phyloP scores from a whole-genome alignment of 768 basidiomycete genomes.

The Phanerochaete carnosa region DNA sequence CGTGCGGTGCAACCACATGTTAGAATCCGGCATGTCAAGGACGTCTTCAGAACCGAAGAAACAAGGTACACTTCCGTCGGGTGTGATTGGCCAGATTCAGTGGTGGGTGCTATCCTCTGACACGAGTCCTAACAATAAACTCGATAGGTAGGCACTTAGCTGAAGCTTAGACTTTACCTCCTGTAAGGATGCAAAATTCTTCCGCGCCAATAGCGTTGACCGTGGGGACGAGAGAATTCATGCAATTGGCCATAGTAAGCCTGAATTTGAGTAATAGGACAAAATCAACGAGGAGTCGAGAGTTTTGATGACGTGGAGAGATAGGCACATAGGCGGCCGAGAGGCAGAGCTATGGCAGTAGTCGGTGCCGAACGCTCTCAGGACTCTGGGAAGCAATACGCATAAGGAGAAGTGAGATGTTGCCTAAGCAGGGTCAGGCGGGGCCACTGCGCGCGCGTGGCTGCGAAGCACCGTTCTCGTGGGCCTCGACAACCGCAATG shows the following conservation, averaged over 20 bases:
- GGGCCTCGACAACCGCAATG: not conserved
- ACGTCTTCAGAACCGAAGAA: too few species aligned
- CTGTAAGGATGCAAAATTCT: not conserved
- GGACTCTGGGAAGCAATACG: constrained; percentile 6
- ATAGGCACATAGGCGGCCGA: not conserved
- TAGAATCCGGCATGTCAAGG: not conserved
- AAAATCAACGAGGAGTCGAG: not conserved
- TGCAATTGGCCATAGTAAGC: not conserved
- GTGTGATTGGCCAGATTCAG: too few species aligned
- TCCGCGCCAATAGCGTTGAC: not conserved
- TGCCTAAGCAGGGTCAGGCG: not conserved
- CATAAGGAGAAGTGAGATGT: constrained; percentile 5
- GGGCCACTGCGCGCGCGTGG: not conserved
- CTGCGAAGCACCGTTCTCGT: not conserved
- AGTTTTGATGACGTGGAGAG: not conserved
- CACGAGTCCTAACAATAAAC: too few species aligned
- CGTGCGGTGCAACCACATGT: not conserved
- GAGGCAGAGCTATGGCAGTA: not conserved
- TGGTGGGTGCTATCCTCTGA: too few species aligned
- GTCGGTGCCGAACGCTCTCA: not conserved
- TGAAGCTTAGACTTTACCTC: not conserved
- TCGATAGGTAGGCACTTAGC: not conserved
- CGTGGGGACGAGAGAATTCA: not conserved
- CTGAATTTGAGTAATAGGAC: not conserved
- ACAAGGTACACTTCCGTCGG: too few species aligned